phyloP scores from a whole-genome alignment of 768 basidiomycete species.

The Pleurotus platypus region DNA sequence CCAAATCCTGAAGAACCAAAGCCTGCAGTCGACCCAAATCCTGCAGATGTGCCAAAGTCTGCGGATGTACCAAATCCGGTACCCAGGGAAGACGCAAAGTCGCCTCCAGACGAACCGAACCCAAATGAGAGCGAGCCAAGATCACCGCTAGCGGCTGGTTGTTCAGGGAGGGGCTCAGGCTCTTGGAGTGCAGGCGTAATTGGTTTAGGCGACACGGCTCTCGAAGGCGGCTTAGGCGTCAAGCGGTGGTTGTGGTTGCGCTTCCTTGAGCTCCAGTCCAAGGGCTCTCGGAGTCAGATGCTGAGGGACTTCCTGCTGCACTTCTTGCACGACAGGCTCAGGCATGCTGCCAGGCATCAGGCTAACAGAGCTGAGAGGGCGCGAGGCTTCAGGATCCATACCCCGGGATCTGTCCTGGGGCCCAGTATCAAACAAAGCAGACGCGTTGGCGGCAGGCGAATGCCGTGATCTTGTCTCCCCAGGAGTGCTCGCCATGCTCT shows the following conservation, averaged over 20 bases:
- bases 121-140: neutral
- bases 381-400: too few relatives aligned
- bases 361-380: too few relatives aligned
- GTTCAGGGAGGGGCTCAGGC: neutral
- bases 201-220: too few relatives aligned
- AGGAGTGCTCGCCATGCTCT: constrained; percentile 7
- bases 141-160: neutral
- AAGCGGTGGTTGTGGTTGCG: neutral
- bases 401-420: too few relatives aligned
- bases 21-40: neutral
- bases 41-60: too few relatives aligned
- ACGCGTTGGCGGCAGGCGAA: neutral
- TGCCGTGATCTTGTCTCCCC: neutral
- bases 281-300: neutral
- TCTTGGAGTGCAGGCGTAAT: neutral
- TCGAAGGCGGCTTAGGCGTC: too few relatives aligned
- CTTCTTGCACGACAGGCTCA: neutral
- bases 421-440: neutral
- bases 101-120: too few relatives aligned
- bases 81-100: too few relatives aligned
- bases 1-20: neutral
- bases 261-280: neutral
- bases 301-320: neutral
- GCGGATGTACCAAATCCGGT: too few relatives aligned
- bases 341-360: too few relatives aligned